These are phyloP conservation scores for Aspergillus sp. DNA, from an alignment of 2,329 filamentous ascomycete species.

Conservation along the genomic window DNA sequence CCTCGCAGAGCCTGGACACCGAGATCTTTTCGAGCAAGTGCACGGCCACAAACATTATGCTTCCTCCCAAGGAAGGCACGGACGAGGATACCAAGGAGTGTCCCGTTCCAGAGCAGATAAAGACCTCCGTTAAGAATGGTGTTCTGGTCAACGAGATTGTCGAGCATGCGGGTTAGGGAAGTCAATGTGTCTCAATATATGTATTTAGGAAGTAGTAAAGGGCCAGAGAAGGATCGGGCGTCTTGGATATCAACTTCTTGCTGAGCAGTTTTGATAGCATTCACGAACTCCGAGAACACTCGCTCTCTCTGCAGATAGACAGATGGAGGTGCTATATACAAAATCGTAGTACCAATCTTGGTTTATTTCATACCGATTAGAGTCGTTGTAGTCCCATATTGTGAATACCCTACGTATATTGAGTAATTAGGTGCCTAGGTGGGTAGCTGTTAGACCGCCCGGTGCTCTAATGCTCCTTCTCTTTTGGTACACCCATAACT, in stretches of 20 bases:
- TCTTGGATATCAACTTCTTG: not conserved
- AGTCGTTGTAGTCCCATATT: not conserved
- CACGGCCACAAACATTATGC: conserved; percentile 80
- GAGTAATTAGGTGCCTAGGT: too few relatives aligned
- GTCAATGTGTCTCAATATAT: not conserved
- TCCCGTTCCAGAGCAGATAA: conserved; percentile 85
- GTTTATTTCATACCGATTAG: too few relatives aligned
- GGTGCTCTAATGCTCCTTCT: too few relatives aligned
- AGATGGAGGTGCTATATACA: not conserved
- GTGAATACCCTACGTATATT: not conserved
- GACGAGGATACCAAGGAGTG: conserved; percentile 84
- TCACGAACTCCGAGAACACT: not conserved
- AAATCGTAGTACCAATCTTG: conserved; percentile 1
- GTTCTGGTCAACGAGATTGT: conserved; percentile 90
- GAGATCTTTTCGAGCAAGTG: conserved; percentile 91
- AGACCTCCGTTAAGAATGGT: conserved; percentile 74
- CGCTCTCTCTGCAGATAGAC: not conserved
- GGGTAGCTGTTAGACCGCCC: not conserved
- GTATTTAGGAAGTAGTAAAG: not conserved
- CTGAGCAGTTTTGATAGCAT: not conserved
- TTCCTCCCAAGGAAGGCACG: conserved; percentile 64
- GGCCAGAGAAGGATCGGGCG: not conserved
- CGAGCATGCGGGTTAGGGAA: conserved; percentile 75
- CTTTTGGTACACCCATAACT: too few relatives aligned
- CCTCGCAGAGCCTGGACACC: conserved; percentile 72